Conservation (phyloP, 345 rosid genomes). For the Aethionema arabicum region DNA sequence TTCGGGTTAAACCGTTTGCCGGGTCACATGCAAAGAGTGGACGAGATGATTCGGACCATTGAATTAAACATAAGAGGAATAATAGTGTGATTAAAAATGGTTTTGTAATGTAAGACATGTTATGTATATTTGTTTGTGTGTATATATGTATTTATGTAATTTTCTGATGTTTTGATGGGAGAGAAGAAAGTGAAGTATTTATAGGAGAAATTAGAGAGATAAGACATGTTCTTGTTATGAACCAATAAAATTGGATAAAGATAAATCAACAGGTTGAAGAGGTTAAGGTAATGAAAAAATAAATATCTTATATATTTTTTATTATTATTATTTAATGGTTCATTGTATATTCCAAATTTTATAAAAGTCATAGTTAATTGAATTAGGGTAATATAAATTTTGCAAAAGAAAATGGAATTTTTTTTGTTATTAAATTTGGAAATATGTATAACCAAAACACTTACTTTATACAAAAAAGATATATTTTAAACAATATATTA, state of each 20-base stretch:
- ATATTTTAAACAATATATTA: too few relatives aligned
- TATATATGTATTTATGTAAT: constrained; percentile 12
- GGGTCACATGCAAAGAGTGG: constrained; percentile 71
- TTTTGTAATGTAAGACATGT: constrained; percentile 24
- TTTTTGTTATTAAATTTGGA: too few relatives aligned
- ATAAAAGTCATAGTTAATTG: too few relatives aligned
- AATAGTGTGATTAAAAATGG: constrained; percentile 21
- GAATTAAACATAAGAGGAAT: constrained; percentile 23
- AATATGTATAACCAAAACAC: too few relatives aligned
- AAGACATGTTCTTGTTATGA: constrained; percentile 31
- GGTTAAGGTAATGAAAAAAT: constrained; percentile 8
- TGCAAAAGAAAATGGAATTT: too few relatives aligned
- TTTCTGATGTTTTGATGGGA: constrained; percentile 13
- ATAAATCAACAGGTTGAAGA: constrained; percentile 17
- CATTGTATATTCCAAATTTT: background rate
- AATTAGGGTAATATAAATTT: too few relatives aligned
- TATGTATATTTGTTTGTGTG: constrained; percentile 22
- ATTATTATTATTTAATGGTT: background rate
- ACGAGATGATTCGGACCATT: constrained; percentile 37
- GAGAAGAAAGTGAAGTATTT: constrained; percentile 31
- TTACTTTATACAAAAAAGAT: too few relatives aligned
- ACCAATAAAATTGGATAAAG: constrained; percentile 21
- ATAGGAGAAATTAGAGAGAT: constrained; percentile 42
- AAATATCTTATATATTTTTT: background rate
- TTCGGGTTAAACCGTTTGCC: constrained; percentile 47